Percentiles rank a stretch among this genome's conserved stretches.
These are phyloP conservation scores for Exophiala xenobiotica DNA, from an alignment of 2,329 filamentous ascomycete species.

Conservation along the genomic window DNA sequence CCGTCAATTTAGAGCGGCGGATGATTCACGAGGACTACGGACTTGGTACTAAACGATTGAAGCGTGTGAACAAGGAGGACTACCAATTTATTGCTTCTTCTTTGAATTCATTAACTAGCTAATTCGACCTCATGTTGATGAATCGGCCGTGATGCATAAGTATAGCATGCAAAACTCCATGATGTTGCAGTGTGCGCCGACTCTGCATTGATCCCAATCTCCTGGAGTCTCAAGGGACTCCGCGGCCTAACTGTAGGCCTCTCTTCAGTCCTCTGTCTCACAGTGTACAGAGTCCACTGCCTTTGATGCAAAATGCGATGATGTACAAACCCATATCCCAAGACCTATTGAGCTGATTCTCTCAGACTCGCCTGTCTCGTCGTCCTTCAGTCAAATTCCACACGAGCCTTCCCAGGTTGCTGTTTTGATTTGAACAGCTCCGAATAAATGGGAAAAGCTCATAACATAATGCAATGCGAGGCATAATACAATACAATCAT, in stretches of 20 bases:
- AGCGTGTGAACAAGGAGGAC: no score
- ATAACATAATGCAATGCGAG: constrained; percentile 20
- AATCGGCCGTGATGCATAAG: not conserved
- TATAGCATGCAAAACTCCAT: not conserved
- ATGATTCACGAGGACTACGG: not conserved
- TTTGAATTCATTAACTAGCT: constrained; percentile 1
- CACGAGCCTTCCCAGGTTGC: no score
- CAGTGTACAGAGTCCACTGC: not conserved
- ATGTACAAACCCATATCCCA: not conserved
- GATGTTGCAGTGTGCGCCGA: not conserved
- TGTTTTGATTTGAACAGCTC: no score
- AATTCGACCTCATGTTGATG: not conserved
- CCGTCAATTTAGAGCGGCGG: not conserved
- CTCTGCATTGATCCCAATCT: not conserved
- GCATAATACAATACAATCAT: constrained; percentile 9
- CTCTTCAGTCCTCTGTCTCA: not conserved
- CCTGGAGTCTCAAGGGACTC: not conserved
- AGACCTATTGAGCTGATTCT: not conserved
- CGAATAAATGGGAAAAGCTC: no score
- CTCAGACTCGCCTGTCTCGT: not conserved
- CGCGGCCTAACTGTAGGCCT: not conserved
- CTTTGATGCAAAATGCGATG: not conserved
- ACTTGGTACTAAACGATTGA: not conserved
- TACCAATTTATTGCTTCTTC: no score
- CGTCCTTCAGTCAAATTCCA: no score